Evolutionary conservation across 1,284 basidiomycete genomes (phyloP).

Genomic region (Tilletiopsis washingtonensis): DNA sequence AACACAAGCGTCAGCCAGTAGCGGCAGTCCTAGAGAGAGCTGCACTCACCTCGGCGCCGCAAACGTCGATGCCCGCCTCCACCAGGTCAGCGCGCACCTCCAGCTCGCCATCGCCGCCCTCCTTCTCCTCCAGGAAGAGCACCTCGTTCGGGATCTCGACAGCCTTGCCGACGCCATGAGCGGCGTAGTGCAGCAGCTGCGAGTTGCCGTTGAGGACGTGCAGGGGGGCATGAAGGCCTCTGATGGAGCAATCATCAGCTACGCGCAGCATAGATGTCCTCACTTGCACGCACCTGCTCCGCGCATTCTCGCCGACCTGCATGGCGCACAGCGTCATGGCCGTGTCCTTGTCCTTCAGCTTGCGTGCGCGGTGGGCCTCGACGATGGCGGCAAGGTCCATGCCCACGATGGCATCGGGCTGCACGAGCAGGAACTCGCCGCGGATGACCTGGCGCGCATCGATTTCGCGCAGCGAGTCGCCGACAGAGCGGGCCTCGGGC

Average conservation of each 20-base stretch:
- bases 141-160: conserved; percentile 40
- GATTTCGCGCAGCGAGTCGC: conserved; percentile 92
- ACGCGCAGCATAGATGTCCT: too few species aligned
- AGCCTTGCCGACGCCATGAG: conserved; percentile 24
- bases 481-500: conserved; percentile 78
- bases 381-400: conserved; percentile 83
- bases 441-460: conserved; percentile 81
- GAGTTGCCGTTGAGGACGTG: conserved; percentile 6
- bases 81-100: conserved; percentile 78
- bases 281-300: conserved; percentile 16
- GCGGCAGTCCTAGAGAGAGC: not conserved
- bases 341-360: conserved; percentile 77
- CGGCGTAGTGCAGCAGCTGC: conserved; percentile 47
- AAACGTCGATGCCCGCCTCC: conserved; percentile 59
- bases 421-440: conserved; percentile 68
- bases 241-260: too few species aligned
- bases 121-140: conserved; percentile 52
- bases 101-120: conserved; percentile 52
- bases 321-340: conserved; percentile 67
- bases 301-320: conserved; percentile 15
- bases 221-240: not conserved
- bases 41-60: conserved; percentile 65
- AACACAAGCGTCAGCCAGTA: not conserved
- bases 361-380: conserved; percentile 74
- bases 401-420: conserved; percentile 88